These are phyloP conservation scores for Microascus cirrosus DNA, from an alignment of 2,329 filamentous ascomycete species.

Conservation along the genomic window DNA sequence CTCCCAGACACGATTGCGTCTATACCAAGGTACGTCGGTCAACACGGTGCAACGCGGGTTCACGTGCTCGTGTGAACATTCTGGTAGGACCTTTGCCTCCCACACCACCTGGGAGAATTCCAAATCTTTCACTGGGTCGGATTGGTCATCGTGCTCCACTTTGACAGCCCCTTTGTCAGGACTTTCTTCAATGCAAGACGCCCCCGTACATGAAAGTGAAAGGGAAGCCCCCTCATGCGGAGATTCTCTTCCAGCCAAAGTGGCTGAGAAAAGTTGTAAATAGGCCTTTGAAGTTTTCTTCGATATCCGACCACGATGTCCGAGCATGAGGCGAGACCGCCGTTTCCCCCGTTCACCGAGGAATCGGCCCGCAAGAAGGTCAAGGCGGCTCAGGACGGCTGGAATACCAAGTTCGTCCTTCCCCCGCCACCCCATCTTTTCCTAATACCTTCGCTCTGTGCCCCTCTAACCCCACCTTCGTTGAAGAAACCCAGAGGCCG, in stretches of 20 bases:
- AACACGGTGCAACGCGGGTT: not conserved
- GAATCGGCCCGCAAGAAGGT: slow-evolving; percentile 66
- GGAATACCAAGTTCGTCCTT: slow-evolving; percentile 59
- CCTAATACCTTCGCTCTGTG: not conserved
- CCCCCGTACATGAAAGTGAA: too few relatives aligned
- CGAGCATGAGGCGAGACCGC: slow-evolving; percentile 15
- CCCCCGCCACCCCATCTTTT: not conserved
- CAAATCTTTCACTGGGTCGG: too few relatives aligned
- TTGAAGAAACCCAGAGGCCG: slow-evolving; percentile 46
- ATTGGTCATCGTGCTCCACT: too few relatives aligned
- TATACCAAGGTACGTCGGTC: not conserved
- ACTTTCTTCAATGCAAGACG: too few relatives aligned
- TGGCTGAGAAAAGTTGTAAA: too few relatives aligned
- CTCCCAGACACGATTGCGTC: too few relatives aligned
- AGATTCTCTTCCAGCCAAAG: not conserved
- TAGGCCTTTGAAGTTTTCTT: too few relatives aligned
- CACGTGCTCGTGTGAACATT: not conserved
- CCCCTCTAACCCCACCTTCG: not conserved
- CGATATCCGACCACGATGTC: slow-evolving; percentile 1
- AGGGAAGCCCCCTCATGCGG: too few relatives aligned
- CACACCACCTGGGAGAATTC: not conserved
- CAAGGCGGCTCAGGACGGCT: slow-evolving; percentile 71
- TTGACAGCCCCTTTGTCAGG: too few relatives aligned
- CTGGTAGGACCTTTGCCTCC: not conserved
- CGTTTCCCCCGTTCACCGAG: slow-evolving; percentile 59